A percentile compares a stretch with the other conserved stretches of the same genome.
Conservation (phyloP, 106 monocot genomes). For the Xerophyta viscosa region DNA sequence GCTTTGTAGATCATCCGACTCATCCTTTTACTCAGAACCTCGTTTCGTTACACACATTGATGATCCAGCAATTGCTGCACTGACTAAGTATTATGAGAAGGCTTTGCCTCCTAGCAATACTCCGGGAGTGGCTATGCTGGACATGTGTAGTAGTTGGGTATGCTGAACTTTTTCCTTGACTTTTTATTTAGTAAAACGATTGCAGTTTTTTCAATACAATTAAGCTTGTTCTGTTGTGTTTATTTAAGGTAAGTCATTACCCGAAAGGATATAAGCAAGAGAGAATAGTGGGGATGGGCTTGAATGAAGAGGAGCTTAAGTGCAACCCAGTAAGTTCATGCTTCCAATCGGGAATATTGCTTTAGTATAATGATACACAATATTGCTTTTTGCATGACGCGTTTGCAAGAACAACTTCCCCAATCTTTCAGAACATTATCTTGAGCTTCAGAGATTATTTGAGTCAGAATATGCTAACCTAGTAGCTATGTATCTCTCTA, state of each 20-base stretch:
- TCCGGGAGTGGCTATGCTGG: slow-evolving; percentile 66
- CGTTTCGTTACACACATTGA: slow-evolving; percentile 96
- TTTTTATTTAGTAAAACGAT: neutral
- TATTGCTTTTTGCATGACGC: too few species aligned
- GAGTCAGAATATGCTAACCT: too few species aligned
- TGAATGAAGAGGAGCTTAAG: slow-evolving; percentile 93
- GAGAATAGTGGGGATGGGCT: slow-evolving; percentile 85
- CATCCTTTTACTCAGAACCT: slow-evolving; percentile 70
- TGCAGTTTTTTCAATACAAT: neutral
- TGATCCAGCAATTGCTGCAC: slow-evolving; percentile 71
- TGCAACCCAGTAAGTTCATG: slow-evolving; percentile 43
- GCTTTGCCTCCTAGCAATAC: slow-evolving; percentile 74
- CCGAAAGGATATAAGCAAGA: slow-evolving; percentile 82
- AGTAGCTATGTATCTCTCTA: too few species aligned
- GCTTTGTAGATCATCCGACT: slow-evolving; percentile 55
- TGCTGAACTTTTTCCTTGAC: slow-evolving; percentile 7
- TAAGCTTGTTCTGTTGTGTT: neutral
- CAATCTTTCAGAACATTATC: too few species aligned
- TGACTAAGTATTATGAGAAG: slow-evolving; percentile 74
- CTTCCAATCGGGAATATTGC: too few species aligned
- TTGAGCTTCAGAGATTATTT: too few species aligned
- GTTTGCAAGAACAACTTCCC: too few species aligned
- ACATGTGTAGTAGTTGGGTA: slow-evolving; percentile 95
- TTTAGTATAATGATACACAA: too few species aligned
- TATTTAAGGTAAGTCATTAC: slow-evolving; percentile 81